Conservation (phyloP, 768 basidiomycete genomes). For the Rhodocollybia butyracea region DNA sequence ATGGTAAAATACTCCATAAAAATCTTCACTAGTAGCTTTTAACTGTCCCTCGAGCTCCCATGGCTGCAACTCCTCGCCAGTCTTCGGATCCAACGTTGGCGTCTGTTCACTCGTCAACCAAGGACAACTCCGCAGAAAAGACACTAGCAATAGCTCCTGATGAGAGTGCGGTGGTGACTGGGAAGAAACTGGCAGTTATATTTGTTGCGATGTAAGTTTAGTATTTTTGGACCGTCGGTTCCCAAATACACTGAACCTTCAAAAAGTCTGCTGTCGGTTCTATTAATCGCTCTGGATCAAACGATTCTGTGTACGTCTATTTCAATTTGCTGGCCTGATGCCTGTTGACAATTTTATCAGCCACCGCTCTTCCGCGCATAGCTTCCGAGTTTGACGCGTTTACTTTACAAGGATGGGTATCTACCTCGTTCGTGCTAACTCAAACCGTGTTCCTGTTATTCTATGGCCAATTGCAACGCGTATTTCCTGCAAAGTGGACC, state of each 20-base stretch:
- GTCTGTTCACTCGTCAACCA: background rate
- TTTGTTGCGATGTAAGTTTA: slow-evolving; percentile 6
- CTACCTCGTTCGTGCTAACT: slow-evolving; percentile 20
- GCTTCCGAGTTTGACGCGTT: slow-evolving; percentile 14
- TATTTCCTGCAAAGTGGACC: slow-evolving; percentile 29
- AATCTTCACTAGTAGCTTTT: too few species aligned
- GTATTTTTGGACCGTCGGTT: background rate
- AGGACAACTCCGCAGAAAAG: background rate
- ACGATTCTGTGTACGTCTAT: slow-evolving; percentile 27
- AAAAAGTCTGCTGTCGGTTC: slow-evolving; percentile 10
- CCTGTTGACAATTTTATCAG: background rate
- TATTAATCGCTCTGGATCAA: slow-evolving; percentile 32
- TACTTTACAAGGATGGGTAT: slow-evolving; percentile 9
- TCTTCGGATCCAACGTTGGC: background rate
- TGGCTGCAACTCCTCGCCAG: background rate
- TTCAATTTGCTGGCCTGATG: slow-evolving; percentile 5
- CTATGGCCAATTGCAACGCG: slow-evolving; percentile 26
- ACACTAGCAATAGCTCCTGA: background rate
- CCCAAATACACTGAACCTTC: background rate
- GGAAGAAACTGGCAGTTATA: slow-evolving; percentile 6
- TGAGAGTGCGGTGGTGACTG: slow-evolving; percentile 3
- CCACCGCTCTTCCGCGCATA: slow-evolving; percentile 26
- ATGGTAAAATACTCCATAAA: too few species aligned
- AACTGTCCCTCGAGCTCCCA: too few species aligned
- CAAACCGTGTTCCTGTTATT: slow-evolving; percentile 23